These are phyloP conservation scores for Escallonia rubra DNA, from an alignment of 129 eudicot genomes.

Conservation along the genomic window DNA sequence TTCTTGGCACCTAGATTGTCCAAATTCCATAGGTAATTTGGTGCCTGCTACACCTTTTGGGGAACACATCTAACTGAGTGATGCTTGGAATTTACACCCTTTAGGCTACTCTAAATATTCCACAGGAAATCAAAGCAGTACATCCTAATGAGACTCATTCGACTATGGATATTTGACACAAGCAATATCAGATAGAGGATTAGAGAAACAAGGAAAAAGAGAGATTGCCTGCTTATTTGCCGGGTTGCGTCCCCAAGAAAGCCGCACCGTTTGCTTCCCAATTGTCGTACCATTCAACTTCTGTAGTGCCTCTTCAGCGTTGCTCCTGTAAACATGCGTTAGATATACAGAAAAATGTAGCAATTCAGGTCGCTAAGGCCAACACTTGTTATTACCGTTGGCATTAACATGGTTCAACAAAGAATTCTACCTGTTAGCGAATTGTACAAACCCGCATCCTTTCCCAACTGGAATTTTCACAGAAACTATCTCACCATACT, in stretches of 20 bases:
- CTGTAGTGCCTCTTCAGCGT: slow-evolving; percentile 86
- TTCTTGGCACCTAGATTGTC: too few relatives aligned
- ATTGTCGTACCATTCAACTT: slow-evolving; percentile 70
- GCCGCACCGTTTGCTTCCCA: slow-evolving; percentile 88
- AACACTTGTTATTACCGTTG: background rate
- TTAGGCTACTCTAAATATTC: too few relatives aligned
- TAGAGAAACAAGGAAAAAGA: background rate
- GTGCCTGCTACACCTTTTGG: too few relatives aligned
- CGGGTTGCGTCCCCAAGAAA: slow-evolving; percentile 93
- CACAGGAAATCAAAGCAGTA: too few relatives aligned
- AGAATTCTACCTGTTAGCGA: slow-evolving; percentile 59
- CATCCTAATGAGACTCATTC: too few relatives aligned
- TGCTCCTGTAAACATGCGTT: slow-evolving; percentile 40
- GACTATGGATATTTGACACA: too few relatives aligned
- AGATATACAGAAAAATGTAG: slow-evolving; percentile 1
- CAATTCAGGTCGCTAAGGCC: background rate
- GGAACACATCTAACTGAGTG: too few relatives aligned
- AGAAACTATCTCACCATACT: slow-evolving; percentile 74
- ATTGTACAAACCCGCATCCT: slow-evolving; percentile 91
- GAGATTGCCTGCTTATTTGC: slow-evolving; percentile 71
- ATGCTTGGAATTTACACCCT: too few relatives aligned
- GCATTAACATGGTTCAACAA: background rate
- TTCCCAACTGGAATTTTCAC: slow-evolving; percentile 82
- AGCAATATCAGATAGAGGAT: background rate
- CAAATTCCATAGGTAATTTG: too few relatives aligned